Percentiles rank a stretch among this genome's conserved stretches.
These are phyloP conservation scores for Fusarium foetens DNA, from an alignment of 2,329 filamentous ascomycete species.

Conservation along the genomic window DNA sequence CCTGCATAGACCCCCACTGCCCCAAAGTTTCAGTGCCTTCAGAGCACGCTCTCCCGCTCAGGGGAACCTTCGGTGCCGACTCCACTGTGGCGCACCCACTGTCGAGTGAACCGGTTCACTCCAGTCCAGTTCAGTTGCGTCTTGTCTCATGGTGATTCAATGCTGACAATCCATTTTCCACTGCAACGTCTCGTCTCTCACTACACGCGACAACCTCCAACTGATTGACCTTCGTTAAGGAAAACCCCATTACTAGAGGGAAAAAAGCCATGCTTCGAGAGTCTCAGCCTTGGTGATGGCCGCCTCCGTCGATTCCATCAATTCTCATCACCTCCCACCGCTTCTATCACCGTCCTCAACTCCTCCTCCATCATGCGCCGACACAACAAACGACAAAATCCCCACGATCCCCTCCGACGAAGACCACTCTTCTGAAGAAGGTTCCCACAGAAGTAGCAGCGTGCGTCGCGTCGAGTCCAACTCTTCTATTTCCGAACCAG, in stretches of 20 bases:
- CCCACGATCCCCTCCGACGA: conserved; percentile 46
- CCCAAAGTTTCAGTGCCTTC: conserved; percentile 34
- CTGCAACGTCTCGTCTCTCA: conserved; percentile 13
- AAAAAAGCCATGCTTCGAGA: conserved; percentile 34
- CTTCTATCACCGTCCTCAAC: conserved; percentile 20
- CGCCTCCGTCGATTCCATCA: conserved; percentile 39
- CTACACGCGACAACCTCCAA: background rate
- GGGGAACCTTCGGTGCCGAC: conserved; percentile 12
- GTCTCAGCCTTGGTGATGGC: conserved; percentile 42
- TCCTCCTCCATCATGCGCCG: conserved; percentile 26
- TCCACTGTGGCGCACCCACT: conserved; percentile 34
- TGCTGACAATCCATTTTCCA: conserved; percentile 1
- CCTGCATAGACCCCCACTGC: conserved; percentile 14
- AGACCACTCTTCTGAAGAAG: conserved; percentile 47
- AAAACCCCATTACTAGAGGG: background rate
- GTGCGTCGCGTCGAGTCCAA: conserved; percentile 39
- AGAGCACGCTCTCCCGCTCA: conserved; percentile 24
- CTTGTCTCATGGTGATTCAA: conserved; percentile 8
- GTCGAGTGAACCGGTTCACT: conserved; percentile 11
- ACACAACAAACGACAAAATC: conserved; percentile 16
- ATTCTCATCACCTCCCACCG: conserved; percentile 35
- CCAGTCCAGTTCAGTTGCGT: background rate
- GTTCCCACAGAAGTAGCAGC: conserved; percentile 38
- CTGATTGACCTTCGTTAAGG: background rate
- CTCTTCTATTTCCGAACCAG: conserved; percentile 47